Conservation (phyloP, 305 asterid species). For the Fraxinus ornus region DNA sequence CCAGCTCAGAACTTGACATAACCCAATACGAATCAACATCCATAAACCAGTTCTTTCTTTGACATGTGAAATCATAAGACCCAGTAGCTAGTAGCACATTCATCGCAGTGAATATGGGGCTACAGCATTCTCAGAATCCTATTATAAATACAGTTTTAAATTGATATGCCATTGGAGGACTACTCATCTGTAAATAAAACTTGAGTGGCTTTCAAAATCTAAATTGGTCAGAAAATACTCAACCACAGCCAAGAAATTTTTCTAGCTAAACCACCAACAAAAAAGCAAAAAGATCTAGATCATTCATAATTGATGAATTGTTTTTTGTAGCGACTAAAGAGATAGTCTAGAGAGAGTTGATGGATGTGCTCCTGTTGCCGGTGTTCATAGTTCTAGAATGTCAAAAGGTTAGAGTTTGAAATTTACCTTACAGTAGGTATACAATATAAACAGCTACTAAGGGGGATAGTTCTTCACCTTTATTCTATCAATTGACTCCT, state of each 20-base stretch:
- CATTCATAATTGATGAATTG: background rate
- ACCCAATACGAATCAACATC: background rate
- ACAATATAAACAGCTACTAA: background rate
- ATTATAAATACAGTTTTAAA: background rate
- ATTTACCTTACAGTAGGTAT: background rate
- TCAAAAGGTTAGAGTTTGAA: background rate
- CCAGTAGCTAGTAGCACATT: background rate
- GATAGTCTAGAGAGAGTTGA: background rate
- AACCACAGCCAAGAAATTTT: background rate
- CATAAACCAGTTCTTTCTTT: background rate
- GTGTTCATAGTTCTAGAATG: background rate
- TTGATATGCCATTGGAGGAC: background rate
- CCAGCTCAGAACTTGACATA: constrained; percentile 1
- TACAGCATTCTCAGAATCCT: background rate
- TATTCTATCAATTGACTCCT: background rate
- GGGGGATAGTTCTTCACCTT: background rate
- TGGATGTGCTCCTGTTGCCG: background rate
- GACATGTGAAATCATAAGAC: background rate
- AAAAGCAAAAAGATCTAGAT: background rate
- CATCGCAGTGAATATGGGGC: background rate
- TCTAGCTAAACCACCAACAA: background rate
- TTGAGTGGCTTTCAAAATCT: constrained; percentile 8
- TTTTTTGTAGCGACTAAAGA: background rate
- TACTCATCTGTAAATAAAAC: constrained; percentile 4
- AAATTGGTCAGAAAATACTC: constrained; percentile 4